These are phyloP conservation scores for Ustulina deusta DNA, from an alignment of 2,329 filamentous ascomycete genomes.

Conservation along the genomic window DNA sequence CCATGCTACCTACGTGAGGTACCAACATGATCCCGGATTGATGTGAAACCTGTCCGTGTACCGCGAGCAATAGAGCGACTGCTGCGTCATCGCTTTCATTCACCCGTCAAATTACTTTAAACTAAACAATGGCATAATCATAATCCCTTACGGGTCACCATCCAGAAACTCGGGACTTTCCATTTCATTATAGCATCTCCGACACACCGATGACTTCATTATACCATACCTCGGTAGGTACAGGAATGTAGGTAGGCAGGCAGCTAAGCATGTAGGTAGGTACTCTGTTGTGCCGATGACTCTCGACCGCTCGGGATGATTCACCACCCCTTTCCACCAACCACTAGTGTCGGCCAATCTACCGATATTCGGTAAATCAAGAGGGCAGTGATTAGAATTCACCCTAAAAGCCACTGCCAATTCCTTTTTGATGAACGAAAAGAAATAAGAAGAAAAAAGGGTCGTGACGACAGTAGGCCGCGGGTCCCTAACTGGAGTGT, in stretches of 20 bases:
- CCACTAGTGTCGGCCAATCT: background rate
- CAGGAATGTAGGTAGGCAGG: background rate
- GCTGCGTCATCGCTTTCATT: conserved; percentile 8
- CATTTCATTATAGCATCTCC: conserved; percentile 8
- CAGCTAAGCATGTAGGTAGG: background rate
- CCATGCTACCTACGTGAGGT: background rate
- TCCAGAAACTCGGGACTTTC: conserved; percentile 2
- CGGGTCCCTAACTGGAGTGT: background rate
- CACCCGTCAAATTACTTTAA: no score
- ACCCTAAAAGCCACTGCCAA: background rate
- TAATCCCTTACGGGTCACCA: background rate
- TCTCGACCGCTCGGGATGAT: conserved; percentile 29
- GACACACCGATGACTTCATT: conserved; percentile 28
- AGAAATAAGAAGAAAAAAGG: no score
- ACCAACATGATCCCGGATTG: conserved; percentile 25
- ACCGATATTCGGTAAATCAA: background rate
- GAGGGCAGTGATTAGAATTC: conserved; percentile 12
- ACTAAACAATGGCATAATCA: conserved; percentile 5
- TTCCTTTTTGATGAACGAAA: background rate
- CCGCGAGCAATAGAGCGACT: background rate
- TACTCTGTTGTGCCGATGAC: conserved; percentile 8
- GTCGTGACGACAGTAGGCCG: conserved; percentile 22
- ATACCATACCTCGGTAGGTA: background rate
- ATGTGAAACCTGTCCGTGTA: conserved; percentile 34
- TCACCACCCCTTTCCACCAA: conserved; percentile 23